Evolutionary conservation across 352 stramenopile species (phyloP).

Genomic region (Thalassiosira delicatula): DNA sequence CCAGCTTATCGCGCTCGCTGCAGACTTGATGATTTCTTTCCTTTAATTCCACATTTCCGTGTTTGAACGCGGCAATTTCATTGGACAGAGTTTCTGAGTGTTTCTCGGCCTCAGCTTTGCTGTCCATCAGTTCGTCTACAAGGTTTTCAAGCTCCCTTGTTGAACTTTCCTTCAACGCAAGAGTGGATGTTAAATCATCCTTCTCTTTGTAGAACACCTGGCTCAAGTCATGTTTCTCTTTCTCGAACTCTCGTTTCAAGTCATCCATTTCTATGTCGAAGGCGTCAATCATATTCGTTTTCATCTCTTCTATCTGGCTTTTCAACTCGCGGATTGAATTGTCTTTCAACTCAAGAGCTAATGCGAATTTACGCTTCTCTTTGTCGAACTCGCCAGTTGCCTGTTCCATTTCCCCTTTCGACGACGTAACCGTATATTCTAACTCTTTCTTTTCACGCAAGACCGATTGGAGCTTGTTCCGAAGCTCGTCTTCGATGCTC

Average conservation of each 20-base stretch:
- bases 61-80: slow-evolving; percentile 29
- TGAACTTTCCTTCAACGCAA: slow-evolving; percentile 34
- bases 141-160: slow-evolving; percentile 11
- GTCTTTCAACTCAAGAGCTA: slow-evolving; percentile 5
- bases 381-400: slow-evolving; percentile 45
- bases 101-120: not conserved
- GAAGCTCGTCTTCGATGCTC: slow-evolving; percentile 65
- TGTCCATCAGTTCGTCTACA: slow-evolving; percentile 3
- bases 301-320: not conserved
- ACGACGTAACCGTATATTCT: slow-evolving; percentile 28
- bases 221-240: too few species aligned
- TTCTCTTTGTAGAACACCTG: slow-evolving; percentile 42
- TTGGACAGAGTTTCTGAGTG: not conserved
- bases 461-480: slow-evolving; percentile 42
- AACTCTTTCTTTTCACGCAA: slow-evolving; percentile 51
- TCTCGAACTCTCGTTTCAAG: too few species aligned
- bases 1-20: slow-evolving; percentile 36
- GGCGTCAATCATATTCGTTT: slow-evolving; percentile 9
- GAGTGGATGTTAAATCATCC: slow-evolving; percentile 5
- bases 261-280: slow-evolving; percentile 5
- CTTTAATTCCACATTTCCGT: slow-evolving; percentile 15
- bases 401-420: slow-evolving; percentile 45
- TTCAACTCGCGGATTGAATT: not conserved
- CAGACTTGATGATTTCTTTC: slow-evolving; percentile 28
- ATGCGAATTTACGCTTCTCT: not conserved